Conservation (phyloP, 805 yeast species). For the Metschnikowia anglica region DNA sequence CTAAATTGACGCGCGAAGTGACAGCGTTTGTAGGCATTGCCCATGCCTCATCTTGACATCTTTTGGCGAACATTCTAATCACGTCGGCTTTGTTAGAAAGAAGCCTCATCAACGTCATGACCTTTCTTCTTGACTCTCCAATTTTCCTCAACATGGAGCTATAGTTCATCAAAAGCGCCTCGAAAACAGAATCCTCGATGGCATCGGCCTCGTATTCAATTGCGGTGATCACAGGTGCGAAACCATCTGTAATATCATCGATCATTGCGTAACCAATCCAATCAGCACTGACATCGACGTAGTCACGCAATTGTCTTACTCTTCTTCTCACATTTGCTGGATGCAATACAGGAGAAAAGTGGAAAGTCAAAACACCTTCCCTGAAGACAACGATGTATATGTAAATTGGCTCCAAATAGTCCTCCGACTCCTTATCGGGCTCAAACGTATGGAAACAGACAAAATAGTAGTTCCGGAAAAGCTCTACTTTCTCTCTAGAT, state of each 20-base stretch:
- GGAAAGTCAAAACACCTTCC: slow-evolving; percentile 60
- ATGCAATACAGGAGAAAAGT: slow-evolving; percentile 57
- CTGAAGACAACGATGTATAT: slow-evolving; percentile 66
- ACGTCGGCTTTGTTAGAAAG: slow-evolving; percentile 95
- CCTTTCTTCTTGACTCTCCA: slow-evolving; percentile 86
- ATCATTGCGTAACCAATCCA: slow-evolving; percentile 82
- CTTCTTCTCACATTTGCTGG: slow-evolving; percentile 75
- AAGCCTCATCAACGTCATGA: slow-evolving; percentile 88
- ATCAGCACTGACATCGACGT: slow-evolving; percentile 74
- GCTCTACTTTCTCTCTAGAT: slow-evolving; percentile 94
- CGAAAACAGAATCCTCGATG: slow-evolving; percentile 81
- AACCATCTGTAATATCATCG: slow-evolving; percentile 83
- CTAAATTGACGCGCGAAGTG: slow-evolving; percentile 21
- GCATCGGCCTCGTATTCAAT: slow-evolving; percentile 81
- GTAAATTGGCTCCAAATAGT: slow-evolving; percentile 72
- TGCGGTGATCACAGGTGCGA: slow-evolving; percentile 76
- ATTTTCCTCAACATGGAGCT: slow-evolving; percentile 74
- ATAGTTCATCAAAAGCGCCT: slow-evolving; percentile 72
- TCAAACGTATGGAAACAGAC: slow-evolving; percentile 97
- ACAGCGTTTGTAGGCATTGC: slow-evolving; percentile 14
- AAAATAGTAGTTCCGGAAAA: slow-evolving; percentile 86
- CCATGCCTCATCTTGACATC: slow-evolving; percentile 75
- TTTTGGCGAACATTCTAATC: slow-evolving; percentile 90
- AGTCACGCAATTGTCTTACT: slow-evolving; percentile 74
- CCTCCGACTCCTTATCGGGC: slow-evolving; percentile 75